A percentile compares a stretch with the other conserved stretches of the same genome.
Conservation (phyloP, 768 basidiomycete genomes). For the Russula compacta region DNA sequence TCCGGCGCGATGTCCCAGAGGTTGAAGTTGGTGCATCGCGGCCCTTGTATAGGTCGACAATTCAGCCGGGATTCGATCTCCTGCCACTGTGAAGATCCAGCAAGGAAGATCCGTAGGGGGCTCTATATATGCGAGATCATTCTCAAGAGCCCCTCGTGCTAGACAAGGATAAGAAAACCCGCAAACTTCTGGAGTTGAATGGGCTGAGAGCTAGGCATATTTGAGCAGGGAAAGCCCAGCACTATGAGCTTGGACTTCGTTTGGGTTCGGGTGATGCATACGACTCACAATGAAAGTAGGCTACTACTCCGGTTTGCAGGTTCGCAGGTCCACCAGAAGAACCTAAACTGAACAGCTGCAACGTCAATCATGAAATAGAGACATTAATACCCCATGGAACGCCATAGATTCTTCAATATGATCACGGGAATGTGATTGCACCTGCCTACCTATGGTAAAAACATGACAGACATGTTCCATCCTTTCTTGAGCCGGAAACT, state of each 20-base stretch:
- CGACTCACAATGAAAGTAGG: neutral
- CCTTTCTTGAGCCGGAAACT: conserved; percentile 82
- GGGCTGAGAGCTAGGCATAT: neutral
- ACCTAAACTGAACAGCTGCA: neutral
- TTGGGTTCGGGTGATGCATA: neutral
- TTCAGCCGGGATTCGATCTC: neutral
- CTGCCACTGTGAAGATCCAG: neutral
- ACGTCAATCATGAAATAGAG: neutral
- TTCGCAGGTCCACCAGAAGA: neutral
- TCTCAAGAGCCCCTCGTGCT: neutral
- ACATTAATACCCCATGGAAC: neutral
- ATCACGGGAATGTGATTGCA: neutral
- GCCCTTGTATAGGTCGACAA: neutral
- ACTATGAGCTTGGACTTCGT: neutral
- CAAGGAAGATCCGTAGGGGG: neutral
- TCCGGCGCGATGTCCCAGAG: neutral
- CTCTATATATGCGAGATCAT: neutral
- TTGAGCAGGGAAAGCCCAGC: conserved; percentile 8
- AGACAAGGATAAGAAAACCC: neutral
- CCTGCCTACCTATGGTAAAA: conserved; percentile 34
- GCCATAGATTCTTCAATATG: neutral
- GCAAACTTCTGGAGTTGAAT: neutral
- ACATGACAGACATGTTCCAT: conserved; percentile 75
- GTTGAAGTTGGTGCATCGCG: neutral
- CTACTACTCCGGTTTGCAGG: conserved; percentile 23